phyloP scores from a whole-genome alignment of 345 rosid species.

The Populus ilicifolia region DNA sequence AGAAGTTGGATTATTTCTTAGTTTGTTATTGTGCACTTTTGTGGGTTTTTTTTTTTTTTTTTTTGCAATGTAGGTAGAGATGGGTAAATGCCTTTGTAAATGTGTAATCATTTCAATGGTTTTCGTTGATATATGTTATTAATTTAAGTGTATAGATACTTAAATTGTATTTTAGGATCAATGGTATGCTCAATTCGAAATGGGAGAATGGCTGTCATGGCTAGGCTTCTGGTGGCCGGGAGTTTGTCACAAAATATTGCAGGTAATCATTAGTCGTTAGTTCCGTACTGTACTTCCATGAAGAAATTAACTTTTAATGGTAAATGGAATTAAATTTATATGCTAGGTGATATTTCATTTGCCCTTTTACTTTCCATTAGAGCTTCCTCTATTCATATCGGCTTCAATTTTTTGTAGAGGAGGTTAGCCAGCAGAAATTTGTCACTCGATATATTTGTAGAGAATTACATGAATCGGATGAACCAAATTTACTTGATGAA shows the following conservation, averaged over 20 bases:
- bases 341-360: not conserved
- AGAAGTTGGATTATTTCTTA: not conserved
- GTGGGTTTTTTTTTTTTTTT: not conserved
- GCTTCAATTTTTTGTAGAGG: constrained; percentile 30
- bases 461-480: constrained; percentile 52
- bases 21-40: not conserved
- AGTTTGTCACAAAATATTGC: constrained; percentile 30
- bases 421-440: constrained; percentile 35
- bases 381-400: not conserved
- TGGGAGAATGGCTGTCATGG: constrained; percentile 62
- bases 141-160: constrained; percentile 23
- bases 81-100: not conserved
- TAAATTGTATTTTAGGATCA: constrained; percentile 15
- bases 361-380: not conserved
- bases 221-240: constrained; percentile 45
- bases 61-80: not conserved
- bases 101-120: not conserved
- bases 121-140: constrained; percentile 1
- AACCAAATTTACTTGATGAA: constrained; percentile 62
- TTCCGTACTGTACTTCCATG: not conserved
- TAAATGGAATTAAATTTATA: not conserved
- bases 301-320: not conserved
- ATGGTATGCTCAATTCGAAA: constrained; percentile 61
- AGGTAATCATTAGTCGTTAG: constrained; percentile 15
- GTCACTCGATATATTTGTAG: constrained; percentile 35